These are phyloP conservation scores for Ceratopteris richardii DNA, from an alignment of 75 land plant species.

Conservation along the genomic window DNA sequence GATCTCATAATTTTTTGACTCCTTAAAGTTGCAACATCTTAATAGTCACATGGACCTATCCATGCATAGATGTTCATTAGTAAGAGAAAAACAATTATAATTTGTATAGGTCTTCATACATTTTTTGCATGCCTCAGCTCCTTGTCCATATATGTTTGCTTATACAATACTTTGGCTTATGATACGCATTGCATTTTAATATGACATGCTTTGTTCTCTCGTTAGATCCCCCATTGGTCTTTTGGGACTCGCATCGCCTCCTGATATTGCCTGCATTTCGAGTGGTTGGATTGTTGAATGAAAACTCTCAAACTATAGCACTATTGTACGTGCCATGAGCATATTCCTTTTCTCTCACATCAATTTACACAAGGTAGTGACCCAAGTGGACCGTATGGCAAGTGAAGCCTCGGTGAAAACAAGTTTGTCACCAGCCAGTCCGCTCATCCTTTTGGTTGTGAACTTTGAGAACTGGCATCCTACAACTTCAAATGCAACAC, in stretches of 20 bases:
- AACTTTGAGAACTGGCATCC: constrained; percentile 87
- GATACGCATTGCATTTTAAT: too few species aligned
- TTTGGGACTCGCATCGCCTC: constrained; percentile 17
- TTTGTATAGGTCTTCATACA: too few species aligned
- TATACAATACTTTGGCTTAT: too few species aligned
- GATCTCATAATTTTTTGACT: too few species aligned
- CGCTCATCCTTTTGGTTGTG: constrained; percentile 81
- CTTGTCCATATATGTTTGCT: too few species aligned
- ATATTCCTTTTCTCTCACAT: constrained; percentile 82
- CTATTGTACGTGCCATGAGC: constrained; percentile 59
- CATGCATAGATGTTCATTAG: too few species aligned
- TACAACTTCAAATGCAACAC: constrained; percentile 78
- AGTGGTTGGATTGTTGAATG: constrained; percentile 69
- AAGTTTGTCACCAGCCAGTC: constrained; percentile 92
- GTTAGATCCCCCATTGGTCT: constrained; percentile 14
- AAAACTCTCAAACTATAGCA: constrained; percentile 83
- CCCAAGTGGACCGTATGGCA: constrained; percentile 89
- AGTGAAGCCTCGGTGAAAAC: constrained; percentile 82
- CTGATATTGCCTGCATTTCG: constrained; percentile 54
- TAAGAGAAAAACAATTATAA: too few species aligned
- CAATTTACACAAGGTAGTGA: constrained; percentile 54
- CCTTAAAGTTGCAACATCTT: too few species aligned
- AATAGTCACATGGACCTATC: too few species aligned
- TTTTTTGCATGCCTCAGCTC: too few species aligned
- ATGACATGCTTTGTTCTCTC: too few species aligned